Base-by-base conservation (phyloP, 805 yeast species). In the Saccharomycopsis malanga region DNA sequence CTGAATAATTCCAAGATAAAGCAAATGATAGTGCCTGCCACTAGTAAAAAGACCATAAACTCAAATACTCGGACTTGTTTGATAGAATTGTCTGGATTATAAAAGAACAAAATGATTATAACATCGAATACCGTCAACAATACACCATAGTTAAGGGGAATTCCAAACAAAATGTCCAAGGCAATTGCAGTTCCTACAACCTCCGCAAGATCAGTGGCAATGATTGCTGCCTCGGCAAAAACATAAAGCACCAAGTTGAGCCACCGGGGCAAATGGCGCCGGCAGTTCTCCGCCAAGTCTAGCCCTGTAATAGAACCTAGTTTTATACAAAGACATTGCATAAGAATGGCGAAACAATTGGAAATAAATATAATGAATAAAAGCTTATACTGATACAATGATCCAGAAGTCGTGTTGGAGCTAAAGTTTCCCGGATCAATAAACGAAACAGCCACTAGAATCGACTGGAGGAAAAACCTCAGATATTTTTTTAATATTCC, bases 361-460 rank as follows among this genome's bases (percentile, higher is more conserved):
- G 95, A 82, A 49, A 87, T 58, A 44, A 87, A 69, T 3, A 87
- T 74, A 17, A 51, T 73, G 62, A 86, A 84, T 43, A 88, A 69
- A 44, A 87, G 73, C 49, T 82, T 75, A 63, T 81, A 88, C 59
- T 79, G 76, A 57, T 80, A 84, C 46, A 78, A 72, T 2, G 95
- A 89, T 44, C 96, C 97, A 0, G 95, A 87, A 14, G 86, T 75
- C 1, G 88, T 95, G 14, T 93, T 87, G 0, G 96, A 85, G 38
- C 94, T 78, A 64, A 87, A 88, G 63, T 88, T 88, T 37, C 97
- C 97, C 1, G 96, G 96, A 61, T 88, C 97, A 72, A 88, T 84
- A 59, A 88, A 89, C 1, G 95, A 93, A 45, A 89, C 95, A 25
- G 88, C 75, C 21, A 88, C 87, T 77, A 87, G 74, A 35, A 88